Evolutionary conservation across 2,329 filamentous ascomycete species (phyloP).

Genomic region (Cercospora sp.): DNA sequence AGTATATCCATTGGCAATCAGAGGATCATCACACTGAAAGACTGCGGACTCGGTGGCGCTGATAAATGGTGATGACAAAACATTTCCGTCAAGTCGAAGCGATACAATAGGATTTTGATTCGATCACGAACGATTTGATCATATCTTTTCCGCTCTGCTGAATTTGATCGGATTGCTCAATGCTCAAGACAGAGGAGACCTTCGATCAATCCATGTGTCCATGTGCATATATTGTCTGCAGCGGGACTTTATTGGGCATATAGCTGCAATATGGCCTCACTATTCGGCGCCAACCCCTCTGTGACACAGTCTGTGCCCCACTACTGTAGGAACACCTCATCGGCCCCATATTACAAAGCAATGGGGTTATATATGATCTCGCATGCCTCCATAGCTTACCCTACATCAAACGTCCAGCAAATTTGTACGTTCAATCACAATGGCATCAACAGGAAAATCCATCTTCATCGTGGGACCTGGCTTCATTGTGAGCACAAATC

Average conservation of each 20-base stretch:
- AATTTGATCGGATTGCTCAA: no score
- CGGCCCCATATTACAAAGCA: not conserved
- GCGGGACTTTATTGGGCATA: not conserved
- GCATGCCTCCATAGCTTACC: not conserved
- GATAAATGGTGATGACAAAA: not conserved
- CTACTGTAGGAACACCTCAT: not conserved
- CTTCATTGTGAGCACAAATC: constrained; percentile 39
- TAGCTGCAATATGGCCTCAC: not conserved
- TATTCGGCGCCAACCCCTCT: not conserved
- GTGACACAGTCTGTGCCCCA: not conserved
- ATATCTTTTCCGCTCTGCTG: no score
- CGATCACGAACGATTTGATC: no score
- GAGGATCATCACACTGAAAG: not conserved
- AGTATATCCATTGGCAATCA: not conserved
- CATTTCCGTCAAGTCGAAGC: no score
- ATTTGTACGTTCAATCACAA: not conserved
- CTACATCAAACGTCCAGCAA: no score
- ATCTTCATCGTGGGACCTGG: constrained; percentile 51
- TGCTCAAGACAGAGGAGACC: no score
- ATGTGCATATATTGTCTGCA: no score
- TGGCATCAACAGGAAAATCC: constrained; percentile 27
- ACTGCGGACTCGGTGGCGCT: not conserved
- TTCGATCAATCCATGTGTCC: no score
- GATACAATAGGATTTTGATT: no score
- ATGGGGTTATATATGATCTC: not conserved